Percentiles rank a stretch among this genome's conserved stretches.
Conservation (phyloP, 2,329 filamentous ascomycete genomes). For the Penicillium sp. region DNA sequence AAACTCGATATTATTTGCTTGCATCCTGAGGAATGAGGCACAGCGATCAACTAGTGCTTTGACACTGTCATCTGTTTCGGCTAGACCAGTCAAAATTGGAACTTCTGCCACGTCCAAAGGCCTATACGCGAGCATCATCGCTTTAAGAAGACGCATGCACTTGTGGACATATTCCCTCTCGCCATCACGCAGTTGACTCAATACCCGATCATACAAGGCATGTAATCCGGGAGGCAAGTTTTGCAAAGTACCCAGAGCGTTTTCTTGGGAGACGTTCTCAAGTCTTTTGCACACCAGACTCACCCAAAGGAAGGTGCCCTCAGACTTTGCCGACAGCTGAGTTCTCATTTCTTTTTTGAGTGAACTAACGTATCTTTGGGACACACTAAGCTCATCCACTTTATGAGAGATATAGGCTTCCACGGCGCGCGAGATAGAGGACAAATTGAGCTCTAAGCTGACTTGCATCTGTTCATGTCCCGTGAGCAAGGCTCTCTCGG, state of each 20-base stretch:
- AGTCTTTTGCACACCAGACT: constrained; percentile 34
- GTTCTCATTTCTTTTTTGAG: no score
- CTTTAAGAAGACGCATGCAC: constrained; percentile 28
- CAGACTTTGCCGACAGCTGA: constrained; percentile 20
- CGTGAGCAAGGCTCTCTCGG: constrained; percentile 26
- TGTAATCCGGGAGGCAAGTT: constrained; percentile 25
- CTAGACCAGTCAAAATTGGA: constrained; percentile 22
- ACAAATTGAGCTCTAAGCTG: constrained; percentile 19
- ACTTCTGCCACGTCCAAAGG: constrained; percentile 28
- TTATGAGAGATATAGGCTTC: constrained; percentile 24
- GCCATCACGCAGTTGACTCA: constrained; percentile 19
- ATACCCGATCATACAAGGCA: constrained; percentile 26
- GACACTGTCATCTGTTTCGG: constrained; percentile 14
- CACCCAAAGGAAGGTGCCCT: constrained; percentile 32
- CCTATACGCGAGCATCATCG: constrained; percentile 29
- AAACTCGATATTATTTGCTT: constrained; percentile 27
- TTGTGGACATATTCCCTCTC: constrained; percentile 18
- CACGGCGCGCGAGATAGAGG: constrained; percentile 21
- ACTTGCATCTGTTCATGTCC: constrained; percentile 25
- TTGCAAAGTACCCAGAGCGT: constrained; percentile 16
- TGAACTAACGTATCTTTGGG: no score
- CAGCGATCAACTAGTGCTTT: constrained; percentile 18
- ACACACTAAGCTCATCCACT: constrained; percentile 22
- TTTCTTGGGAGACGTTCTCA: constrained; percentile 11
- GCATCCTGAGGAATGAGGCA: constrained; percentile 30